Base-by-base conservation (phyloP, 148 eudicot genomes). In the Rhododendron griersonianum region DNA sequence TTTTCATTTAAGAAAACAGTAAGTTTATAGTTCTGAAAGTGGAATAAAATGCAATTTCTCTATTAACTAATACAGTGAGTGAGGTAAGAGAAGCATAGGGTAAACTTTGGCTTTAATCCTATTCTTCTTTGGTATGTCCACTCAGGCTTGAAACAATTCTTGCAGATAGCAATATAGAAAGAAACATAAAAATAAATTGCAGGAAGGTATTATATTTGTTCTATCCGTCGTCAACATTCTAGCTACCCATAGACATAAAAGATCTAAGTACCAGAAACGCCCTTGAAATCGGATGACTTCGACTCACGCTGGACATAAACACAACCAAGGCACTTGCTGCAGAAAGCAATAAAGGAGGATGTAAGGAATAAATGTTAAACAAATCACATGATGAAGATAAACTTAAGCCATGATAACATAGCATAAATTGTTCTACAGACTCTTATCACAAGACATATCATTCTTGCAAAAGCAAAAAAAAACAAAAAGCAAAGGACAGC, bases 261-360 rank as follows among this genome's bases (percentile, higher is more conserved):
- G 30, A 83, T 71, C 25, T 21, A 82, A 30, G 51, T 93, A 97
- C 99, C 98, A 90, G 99, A 93, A 87, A 97, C 98, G 51, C 99
- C 98, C 90, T 93, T 94, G 89, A 93, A 97, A 90, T 93, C 95
- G 3, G 98, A 89, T 86, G 99, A 93, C 91, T 94, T 97, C 65
- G 92, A 92, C 89, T 97, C 99, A 83, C 99, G 92, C 89, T 97
- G 99, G 74, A 97, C 99, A 89, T 88, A 95, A 71, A 97, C 93
- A 87, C 99, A 97, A 13, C 99, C 99, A 41, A 97, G 98, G 91
- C 99, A 97, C 93, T 97, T 97, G 94, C 98, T 97, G 95, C 78
- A 83, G 84, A 89, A 83, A 84, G 82, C 21, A 88, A 57, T 51
- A 76, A 83, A 86, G 14, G 37, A 30, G 48, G 83, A 11, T 57